Percentiles rank a stretch among this genome's conserved stretches.
Evolutionary conservation across 306 rosid species (phyloP).

Genomic region (Trifolium fragiferum): DNA sequence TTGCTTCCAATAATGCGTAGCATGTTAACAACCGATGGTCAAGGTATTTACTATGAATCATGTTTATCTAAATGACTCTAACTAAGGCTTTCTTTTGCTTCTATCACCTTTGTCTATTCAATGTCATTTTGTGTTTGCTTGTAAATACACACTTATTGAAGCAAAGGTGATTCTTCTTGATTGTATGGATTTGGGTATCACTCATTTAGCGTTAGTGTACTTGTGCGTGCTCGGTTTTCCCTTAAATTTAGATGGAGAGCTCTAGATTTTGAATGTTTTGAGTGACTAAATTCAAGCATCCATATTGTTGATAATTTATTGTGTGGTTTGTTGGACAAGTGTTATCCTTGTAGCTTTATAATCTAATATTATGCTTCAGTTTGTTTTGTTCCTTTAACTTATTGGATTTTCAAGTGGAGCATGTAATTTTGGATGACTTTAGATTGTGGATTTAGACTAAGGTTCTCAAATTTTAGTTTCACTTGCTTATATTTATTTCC

Average conservation of each 20-base stretch:
- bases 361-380: constrained; percentile 28
- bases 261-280: constrained; percentile 24
- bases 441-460: constrained; percentile 4
- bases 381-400: constrained; percentile 7
- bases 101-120: background rate
- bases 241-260: constrained; percentile 12
- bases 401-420: constrained; percentile 12
- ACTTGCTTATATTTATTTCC: constrained; percentile 7
- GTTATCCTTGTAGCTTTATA: constrained; percentile 16
- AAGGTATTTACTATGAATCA: constrained; percentile 58
- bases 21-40: constrained; percentile 95
- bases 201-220: background rate
- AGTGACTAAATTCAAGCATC: constrained; percentile 8
- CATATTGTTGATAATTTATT: constrained; percentile 12
- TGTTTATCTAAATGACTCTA: constrained; percentile 28
- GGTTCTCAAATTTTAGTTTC: constrained; percentile 35
- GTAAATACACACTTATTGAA: background rate
- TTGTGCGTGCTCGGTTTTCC: background rate
- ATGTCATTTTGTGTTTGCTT: background rate
- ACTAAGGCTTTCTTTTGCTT: constrained; percentile 7
- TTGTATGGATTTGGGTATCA: background rate
- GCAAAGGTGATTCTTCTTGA: constrained; percentile 15
- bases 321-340: background rate
- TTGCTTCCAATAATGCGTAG: constrained; percentile 88
- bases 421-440: background rate